A percentile compares a stretch with the other conserved stretches of the same genome.
These are phyloP conservation scores for Oenanthe sinensis DNA, from an alignment of 129 eudicot species.

Conservation along the genomic window DNA sequence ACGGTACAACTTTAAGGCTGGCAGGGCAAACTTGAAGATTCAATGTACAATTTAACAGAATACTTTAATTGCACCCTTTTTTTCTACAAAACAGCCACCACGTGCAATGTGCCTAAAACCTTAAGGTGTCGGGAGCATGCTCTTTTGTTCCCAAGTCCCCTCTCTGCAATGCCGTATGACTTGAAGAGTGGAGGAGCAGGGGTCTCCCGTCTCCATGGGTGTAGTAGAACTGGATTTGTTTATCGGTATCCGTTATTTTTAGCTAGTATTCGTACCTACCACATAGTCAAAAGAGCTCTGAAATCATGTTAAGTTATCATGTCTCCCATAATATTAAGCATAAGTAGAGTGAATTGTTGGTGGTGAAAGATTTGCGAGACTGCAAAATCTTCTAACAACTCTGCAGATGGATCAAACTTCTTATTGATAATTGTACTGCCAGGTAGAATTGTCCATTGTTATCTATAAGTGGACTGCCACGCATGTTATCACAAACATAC, in stretches of 20 bases:
- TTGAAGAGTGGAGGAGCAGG: neutral
- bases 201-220: no score
- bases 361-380: neutral
- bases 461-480: neutral
- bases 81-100: no score
- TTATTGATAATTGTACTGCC: neutral
- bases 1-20: no score
- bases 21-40: no score
- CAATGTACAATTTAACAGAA: no score
- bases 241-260: no score
- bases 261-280: neutral
- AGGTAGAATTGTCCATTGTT: neutral
- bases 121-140: neutral
- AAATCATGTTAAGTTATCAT: neutral
- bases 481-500: conserved; percentile 24
- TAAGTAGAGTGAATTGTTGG: neutral
- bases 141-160: no score
- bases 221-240: no score
- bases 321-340: neutral
- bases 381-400: neutral
- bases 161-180: neutral
- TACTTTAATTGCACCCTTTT: no score
- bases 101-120: neutral
- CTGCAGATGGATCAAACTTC: neutral
- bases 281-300: neutral